A percentile compares a stretch with the other conserved stretches of the same genome.
phyloP scores from a whole-genome alignment of 139 green algal species.

The Picochlorum sp. region DNA sequence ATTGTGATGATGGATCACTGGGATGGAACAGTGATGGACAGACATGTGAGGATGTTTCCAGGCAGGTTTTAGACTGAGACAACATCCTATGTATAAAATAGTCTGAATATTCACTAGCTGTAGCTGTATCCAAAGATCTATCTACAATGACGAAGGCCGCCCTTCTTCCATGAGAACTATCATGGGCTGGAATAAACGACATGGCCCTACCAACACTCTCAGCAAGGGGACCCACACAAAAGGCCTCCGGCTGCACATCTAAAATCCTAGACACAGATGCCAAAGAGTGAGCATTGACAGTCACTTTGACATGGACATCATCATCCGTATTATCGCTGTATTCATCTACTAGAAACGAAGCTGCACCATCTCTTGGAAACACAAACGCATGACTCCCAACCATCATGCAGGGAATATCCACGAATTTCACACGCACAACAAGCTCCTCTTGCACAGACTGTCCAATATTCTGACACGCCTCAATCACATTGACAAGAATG shows the following conservation, averaged over 20 bases:
- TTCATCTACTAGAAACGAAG: neutral
- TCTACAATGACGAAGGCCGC: conserved; percentile 47
- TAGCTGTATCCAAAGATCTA: conserved; percentile 42
- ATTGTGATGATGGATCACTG: neutral
- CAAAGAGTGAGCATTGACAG: conserved; percentile 47
- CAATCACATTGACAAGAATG: neutral
- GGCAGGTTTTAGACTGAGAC: neutral
- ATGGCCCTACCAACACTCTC: conserved; percentile 27
- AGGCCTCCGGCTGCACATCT: conserved; percentile 42
- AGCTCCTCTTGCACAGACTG: neutral
- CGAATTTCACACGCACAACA: neutral
- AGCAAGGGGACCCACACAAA: conserved; percentile 39
- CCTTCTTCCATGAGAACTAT: neutral
- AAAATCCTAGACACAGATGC: conserved; percentile 29
- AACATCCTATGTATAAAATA: conserved; percentile 31
- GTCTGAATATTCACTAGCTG: conserved; percentile 33
- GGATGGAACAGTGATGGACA: conserved; percentile 10
- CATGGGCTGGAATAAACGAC: conserved; percentile 27
- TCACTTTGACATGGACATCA: conserved; percentile 17
- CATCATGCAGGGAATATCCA: neutral
- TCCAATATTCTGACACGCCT: neutral
- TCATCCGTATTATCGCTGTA: neutral
- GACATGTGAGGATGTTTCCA: neutral
- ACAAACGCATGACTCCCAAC: neutral
- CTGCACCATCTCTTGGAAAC: neutral